Evolutionary conservation across 306 rosid species (phyloP), one percentile per base, ranked within the genome.

Genomic region (Senna siamea): DNA sequence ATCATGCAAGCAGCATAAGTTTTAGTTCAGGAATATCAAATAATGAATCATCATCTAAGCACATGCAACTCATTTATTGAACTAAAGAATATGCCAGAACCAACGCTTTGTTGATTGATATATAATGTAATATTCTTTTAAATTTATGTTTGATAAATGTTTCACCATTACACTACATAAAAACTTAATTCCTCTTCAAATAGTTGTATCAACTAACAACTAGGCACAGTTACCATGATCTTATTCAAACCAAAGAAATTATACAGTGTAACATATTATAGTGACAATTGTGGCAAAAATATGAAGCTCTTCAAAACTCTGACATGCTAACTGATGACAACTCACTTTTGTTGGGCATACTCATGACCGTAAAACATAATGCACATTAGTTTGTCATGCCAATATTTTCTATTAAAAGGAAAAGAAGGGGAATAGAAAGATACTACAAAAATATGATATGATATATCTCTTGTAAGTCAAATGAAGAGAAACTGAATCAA

Each of bases 401-500:
- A 57, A 4, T 17, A 50, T 10, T 75, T 6, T 51, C 30, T 6
- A 4, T 12, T 43, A 43, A 63, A 74, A 82, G 65, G 56, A 66
- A 76, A 23, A 8, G 7, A 32, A 43, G 26, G 66, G n/a, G 20
- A 34, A 34, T 34, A 17, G 26, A 60, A 60, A 9, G 46, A 60
- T 15, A 18, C 17, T 32, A 8, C 9, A 15, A 51, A 20, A 52
- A 22, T 3, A 69, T 41, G 41, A 74, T 41, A 71, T 26, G 54
- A 76, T 70, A 79, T n/a, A n/a, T n/a, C n/a, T n/a, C n/a, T n/a
- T n/a, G n/a, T n/a, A n/a, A n/a, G n/a, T n/a, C n/a, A n/a, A n/a
- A n/a, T 47, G 74, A 79, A 55, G 72, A 62, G 72, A 62, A 55
- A 79, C 32, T 55, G 56, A 78, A 75, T 52, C 78, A 82, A n/a